Evolutionary conservation across 768 basidiomycete genomes (phyloP), one percentile per base, ranked within the genome.

Genomic region (Strobilomyces dryophilus): DNA sequence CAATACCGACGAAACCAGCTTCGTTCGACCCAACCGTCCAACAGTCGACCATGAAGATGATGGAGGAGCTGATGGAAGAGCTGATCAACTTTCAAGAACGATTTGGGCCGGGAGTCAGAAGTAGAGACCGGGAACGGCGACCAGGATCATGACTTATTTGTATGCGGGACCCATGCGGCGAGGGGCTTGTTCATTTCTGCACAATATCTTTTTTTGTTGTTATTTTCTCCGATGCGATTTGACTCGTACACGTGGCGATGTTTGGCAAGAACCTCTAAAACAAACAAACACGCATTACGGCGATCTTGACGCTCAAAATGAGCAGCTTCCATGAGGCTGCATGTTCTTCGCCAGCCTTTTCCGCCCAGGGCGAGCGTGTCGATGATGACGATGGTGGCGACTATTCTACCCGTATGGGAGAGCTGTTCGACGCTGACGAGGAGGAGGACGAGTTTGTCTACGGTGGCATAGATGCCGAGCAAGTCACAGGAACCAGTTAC

Each of bases 51-150:
- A 87, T 89, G 82, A 85, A 81, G 70, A 77, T 88, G 74, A 90
- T 95, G 87, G 92, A 93, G 66, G 90, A 89, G 61, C 74, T 95
- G 10, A 93, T 93, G 85, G 82, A 89, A 63, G 92, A 95, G 67
- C 72, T 95, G 24, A 91, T 94, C 57, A 76, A 73, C 36, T 95
- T 95, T 66, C 93, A 95, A 71, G 92, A 95, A 66, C 79, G 82
- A 51, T 94, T 89, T 71, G 88, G 88, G n/a, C 77, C 77, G 7
- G 75, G 78, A 31, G 66, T 73, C 44, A 80, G 76, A 66, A 68
- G 60, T 51, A 74, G 81, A 62, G 81, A 83, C 27, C 75, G 81
- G 52, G 79, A 81, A 52, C 73, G 79, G 50, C 73, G 79, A 55
- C 70, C 70, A 50, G 72, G 66, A 46, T 68, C 61, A 49, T 69